Evolutionary conservation across 2,329 filamentous ascomycete species (phyloP).

Genomic region (Sporothrix euskadiensis): DNA sequence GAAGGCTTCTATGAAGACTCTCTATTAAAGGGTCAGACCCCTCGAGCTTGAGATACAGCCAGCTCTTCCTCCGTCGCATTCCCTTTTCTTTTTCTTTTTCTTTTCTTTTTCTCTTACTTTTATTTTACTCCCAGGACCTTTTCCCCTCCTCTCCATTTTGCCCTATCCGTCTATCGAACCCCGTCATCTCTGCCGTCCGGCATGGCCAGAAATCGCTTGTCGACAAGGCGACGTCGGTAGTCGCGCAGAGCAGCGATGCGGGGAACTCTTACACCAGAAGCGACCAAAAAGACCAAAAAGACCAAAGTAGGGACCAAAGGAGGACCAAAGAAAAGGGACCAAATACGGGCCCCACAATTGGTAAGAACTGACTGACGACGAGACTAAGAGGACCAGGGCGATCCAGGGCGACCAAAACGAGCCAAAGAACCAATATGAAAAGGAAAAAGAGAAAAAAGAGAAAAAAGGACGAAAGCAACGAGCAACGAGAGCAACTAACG

Average conservation of each 20-base stretch:
- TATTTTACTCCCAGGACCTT: not conserved
- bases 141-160: not conserved
- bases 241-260: not conserved
- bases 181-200: not conserved
- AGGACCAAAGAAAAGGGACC: no score
- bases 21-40: not conserved
- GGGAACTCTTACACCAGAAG: not conserved
- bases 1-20: no score
- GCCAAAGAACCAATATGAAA: not conserved
- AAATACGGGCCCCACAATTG: slow-evolving; percentile 16
- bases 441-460: not conserved
- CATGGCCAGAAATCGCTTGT: not conserved
- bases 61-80: not conserved
- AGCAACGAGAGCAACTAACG: not conserved
- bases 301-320: not conserved
- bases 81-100: not conserved
- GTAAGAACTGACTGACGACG: slow-evolving; percentile 28
- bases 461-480: not conserved
- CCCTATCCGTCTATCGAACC: not conserved
- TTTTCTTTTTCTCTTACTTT: no score
- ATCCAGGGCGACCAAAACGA: not conserved
- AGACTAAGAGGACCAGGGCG: not conserved
- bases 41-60: not conserved
- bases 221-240: not conserved
- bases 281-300: not conserved